Base-by-base conservation (phyloP, 176 grass and related monocot genomes). In the Hordeum marinum region DNA sequence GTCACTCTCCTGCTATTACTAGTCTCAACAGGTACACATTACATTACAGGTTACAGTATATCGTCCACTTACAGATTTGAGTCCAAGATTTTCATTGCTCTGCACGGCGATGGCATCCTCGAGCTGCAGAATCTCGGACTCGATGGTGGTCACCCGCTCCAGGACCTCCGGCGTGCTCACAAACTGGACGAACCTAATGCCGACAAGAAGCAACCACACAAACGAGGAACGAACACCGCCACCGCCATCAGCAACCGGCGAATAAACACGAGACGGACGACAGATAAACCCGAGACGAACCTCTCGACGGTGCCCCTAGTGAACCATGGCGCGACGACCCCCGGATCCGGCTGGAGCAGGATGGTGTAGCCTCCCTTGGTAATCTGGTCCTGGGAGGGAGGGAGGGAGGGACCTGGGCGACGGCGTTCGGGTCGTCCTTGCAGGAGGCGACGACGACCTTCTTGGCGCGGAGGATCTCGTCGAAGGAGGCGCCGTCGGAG, bases 161-260 rank as follows among this genome's bases (percentile, higher is more conserved):
- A 99, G 87, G 81, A 96, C 83, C 86, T 99, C 96, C 2, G 93
- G 96, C 14, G 96, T 99, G 75, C 96, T 99, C 24, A 99, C 96
- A 48, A 99, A 99, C 65, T 93, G 88, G 72, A 99, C 96, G 91
- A 99, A 99, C 86, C 96, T 98, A n/a, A n/a, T n/a, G 86, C 50
- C n/a, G 1, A n/a, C n/a, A n/a, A n/a, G n/a, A n/a, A 76, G 24
- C 50, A 86, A n/a, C n/a, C 40, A 29, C n/a, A 23, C 23, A 68
- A 90, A 90, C 84, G 36, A 90, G 43, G 79, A 31, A 68, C n/a
- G n/a, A n/a, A n/a, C n/a, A n/a, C n/a, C 52, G n/a, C 11, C 2
- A 2, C 0, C 52, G 7, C 6, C 0, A 5, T 2, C 6, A 1
- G 7, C 2, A 57, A 57, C 52, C 18, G 52, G 0, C 52, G 20